Conservation (phyloP, 2,329 filamentous ascomycete genomes). For the Sporothrix globosa region DNA sequence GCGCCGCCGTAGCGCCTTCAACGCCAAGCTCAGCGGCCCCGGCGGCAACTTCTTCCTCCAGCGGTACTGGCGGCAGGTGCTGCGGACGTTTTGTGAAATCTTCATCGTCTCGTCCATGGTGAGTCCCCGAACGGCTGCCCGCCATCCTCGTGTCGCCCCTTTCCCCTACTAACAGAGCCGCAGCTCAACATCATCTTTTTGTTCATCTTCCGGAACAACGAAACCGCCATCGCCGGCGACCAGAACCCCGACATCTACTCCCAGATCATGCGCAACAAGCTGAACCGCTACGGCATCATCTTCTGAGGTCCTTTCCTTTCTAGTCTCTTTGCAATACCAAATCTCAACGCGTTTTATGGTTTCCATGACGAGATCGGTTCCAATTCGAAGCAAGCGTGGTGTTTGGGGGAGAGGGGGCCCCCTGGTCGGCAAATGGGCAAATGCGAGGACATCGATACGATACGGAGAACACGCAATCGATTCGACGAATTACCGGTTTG, state of each 20-base stretch:
- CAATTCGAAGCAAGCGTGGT: background rate
- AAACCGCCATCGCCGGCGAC: slow-evolving; percentile 13
- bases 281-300: slow-evolving; percentile 27
- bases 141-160: background rate
- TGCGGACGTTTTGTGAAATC: slow-evolving; percentile 14
- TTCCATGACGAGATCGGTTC: background rate
- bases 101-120: slow-evolving; percentile 25
- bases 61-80: background rate
- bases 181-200: slow-evolving; percentile 33
- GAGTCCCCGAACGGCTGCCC: background rate
- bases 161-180: background rate
- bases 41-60: background rate
- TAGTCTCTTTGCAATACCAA: background rate
- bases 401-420: background rate
- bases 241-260: slow-evolving; percentile 33
- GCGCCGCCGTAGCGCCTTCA: slow-evolving; percentile 20
- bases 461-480: slow-evolving; percentile 6
- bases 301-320: slow-evolving; percentile 11
- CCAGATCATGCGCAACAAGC: slow-evolving; percentile 33
- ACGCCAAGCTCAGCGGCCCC: background rate
- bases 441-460: background rate
- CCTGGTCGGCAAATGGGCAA: too few relatives aligned
- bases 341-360: too few relatives aligned
- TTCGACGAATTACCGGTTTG: slow-evolving; percentile 3
- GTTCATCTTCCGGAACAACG: slow-evolving; percentile 27